phyloP scores from a whole-genome alignment of 768 basidiomycete species.

The Trametes coccinea region DNA sequence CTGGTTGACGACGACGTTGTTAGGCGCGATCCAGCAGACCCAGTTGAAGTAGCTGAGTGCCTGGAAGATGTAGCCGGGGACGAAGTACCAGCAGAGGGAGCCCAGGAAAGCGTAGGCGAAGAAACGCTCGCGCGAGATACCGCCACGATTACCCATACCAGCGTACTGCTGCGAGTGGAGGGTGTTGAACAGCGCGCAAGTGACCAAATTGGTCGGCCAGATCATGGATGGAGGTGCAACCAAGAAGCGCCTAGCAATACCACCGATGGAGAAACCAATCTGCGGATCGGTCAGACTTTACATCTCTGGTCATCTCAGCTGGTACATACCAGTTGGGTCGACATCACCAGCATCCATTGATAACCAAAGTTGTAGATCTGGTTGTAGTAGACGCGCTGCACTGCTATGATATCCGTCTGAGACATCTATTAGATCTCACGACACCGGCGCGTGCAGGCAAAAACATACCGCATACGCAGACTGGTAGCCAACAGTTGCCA shows the following conservation, averaged over 20 bases:
- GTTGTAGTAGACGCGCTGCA: constrained; percentile 48
- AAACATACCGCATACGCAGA: constrained; percentile 35
- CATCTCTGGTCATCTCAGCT: neutral
- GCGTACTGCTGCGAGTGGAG: constrained; percentile 39
- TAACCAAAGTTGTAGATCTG: constrained; percentile 39
- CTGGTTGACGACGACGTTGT: constrained; percentile 70
- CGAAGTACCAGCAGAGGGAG: constrained; percentile 49
- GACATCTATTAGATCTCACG: neutral
- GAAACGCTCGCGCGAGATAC: constrained; percentile 54
- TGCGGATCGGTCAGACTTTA: constrained; percentile 9
- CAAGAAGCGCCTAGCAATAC: constrained; percentile 45
- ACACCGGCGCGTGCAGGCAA: neutral
- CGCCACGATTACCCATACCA: constrained; percentile 45
- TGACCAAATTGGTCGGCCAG: constrained; percentile 46
- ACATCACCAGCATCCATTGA: constrained; percentile 44
- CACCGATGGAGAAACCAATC: constrained; percentile 45
- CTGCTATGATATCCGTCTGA: constrained; percentile 46
- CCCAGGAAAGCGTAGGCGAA: constrained; percentile 45
- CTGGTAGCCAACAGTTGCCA: constrained; percentile 39
- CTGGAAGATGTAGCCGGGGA: constrained; percentile 76
- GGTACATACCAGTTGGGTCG: constrained; percentile 33
- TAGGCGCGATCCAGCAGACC: constrained; percentile 69
- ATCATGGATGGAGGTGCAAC: constrained; percentile 47
- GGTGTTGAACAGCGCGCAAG: constrained; percentile 48
- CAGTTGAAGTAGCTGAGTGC: constrained; percentile 42